These are phyloP conservation scores for Colletotrichum zoysiae DNA, from an alignment of 2,329 filamentous ascomycete species.

Conservation along the genomic window DNA sequence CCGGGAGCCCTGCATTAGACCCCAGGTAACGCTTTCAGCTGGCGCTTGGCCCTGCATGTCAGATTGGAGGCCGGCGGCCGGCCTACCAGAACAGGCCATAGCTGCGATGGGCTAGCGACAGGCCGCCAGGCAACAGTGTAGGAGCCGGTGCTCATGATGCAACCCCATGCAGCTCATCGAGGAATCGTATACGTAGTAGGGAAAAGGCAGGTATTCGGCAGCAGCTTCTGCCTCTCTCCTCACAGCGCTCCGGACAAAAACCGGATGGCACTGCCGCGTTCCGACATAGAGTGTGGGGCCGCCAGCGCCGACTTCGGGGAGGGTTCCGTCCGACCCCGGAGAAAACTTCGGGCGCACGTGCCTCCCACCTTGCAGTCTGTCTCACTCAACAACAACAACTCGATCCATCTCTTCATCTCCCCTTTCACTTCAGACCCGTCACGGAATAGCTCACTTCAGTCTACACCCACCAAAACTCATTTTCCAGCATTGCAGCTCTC, in stretches of 20 bases:
- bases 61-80: neutral
- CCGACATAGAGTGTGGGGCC: conserved; percentile 7
- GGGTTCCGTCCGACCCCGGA: conserved; percentile 30
- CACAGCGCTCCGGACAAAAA: neutral
- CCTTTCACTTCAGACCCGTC: neutral
- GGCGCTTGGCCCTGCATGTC: conserved; percentile 3
- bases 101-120: neutral
- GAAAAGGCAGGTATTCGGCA: neutral
- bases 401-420: neutral
- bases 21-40: neutral
- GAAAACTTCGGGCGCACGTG: conserved; percentile 34
- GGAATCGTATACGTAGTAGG: too few relatives aligned
- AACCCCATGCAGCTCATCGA: neutral
- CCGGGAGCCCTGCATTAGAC: neutral
- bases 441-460: neutral
- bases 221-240: neutral
- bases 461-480: neutral
- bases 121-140: neutral
- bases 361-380: conserved; percentile 2
- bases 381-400: conserved; percentile 30
- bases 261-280: neutral
- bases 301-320: conserved; percentile 31
- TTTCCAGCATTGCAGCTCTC: neutral
- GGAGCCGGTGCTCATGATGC: neutral
- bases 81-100: neutral